Evolutionary conservation across 2,329 filamentous ascomycete species (phyloP), one percentile per base, ranked within the genome.

Genomic region (Aspergillus pseudoviridinutans): DNA sequence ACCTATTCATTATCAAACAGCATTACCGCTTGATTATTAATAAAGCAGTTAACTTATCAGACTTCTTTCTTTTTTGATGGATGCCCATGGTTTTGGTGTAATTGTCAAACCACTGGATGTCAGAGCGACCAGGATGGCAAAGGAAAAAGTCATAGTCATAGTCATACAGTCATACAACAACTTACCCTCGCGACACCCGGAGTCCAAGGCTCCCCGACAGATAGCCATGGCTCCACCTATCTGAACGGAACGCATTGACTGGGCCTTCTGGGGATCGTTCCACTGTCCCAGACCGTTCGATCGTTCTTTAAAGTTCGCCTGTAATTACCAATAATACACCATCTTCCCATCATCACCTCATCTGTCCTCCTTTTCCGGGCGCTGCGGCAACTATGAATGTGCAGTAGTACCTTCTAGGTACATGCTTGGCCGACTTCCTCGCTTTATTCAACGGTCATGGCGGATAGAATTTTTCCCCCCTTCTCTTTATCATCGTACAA

Each of bases 261-360:
- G 62, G 63, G 63, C 41, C 58, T 53, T 42, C 50, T 54, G 58
- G 57, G 62, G 57, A 64, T 65, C 60, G 63, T 60, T 54, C 61
- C 63, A 64, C 60, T 51, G 62, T 65, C 63, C 63, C 56, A 65
- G 63, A 64, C 63, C 62, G 63, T 65, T 65, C 63, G 63, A 64
- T 65, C 63, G 62, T 59, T 64, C 62, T 60, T 63, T 65, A 62
- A 65, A 61, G 63, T 65, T 64, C 50, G 38, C 54, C 55, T 54
- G 58, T 62, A 61, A 57, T 61, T 59, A 61, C 58, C 58, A 50
- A 56, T 61, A 62, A 58, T 63, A 58, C 55, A 49, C 53, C 55
- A 41, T 51, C 41, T 52, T 41, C 49, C 32, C 56, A 57, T 53
- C 56, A 56, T 55, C 50, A 55, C 54, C 47, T 57, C 38, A 29